Evolutionary conservation across 495 filamentous ascomycete species (phyloP), one percentile per base, ranked within the genome.

Genomic region (Neurospora sp.): DNA sequence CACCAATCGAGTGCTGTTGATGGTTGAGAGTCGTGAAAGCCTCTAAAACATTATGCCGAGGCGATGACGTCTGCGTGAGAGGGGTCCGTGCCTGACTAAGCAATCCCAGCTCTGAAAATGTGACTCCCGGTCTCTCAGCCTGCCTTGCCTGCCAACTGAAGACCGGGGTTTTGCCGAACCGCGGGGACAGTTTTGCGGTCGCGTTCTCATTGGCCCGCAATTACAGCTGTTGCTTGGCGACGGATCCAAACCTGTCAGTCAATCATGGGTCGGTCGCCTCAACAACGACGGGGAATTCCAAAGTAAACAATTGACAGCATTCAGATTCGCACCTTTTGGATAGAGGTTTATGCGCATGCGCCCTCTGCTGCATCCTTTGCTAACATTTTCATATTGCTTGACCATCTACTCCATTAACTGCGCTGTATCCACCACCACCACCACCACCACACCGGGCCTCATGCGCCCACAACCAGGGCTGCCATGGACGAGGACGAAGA

Each of bases 401-500:
- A 34, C 28, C 28, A 66, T 66, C 3, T 15, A 66, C 28, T 34
- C 28, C 28, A 8, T 9, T 38, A 36, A 0, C 34, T 21, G 13
- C 19, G 36, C n/a, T 21, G 36, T 39, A 28, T 11, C 28, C 19
- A 19, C 31, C 37, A 34, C 71, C 43, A 71, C 15, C 43, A 71
- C 15, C 70, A 19, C 70, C 72, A 42, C 9, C 69, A 40, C 39
- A 36, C 39, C 17, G 54, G 54, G 54, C 54, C 54, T 34, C 28
- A 66, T 66, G 54, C 70, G 42, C 36, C 69, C 69, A 59, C 72
- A 71, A 72, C 21, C 70, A n/a, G 69, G 71, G 19, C 43, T 62
- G 71, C 71, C 40, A 71, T 66, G 71, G 73, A 71, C 73, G 75
- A 76, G 8, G n/a, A 66, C 37, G 66, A 42, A 71, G 74, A 73